These are phyloP conservation scores for Solanum lycopersicoides DNA, from an alignment of 257 asterid genomes.

Conservation along the genomic window DNA sequence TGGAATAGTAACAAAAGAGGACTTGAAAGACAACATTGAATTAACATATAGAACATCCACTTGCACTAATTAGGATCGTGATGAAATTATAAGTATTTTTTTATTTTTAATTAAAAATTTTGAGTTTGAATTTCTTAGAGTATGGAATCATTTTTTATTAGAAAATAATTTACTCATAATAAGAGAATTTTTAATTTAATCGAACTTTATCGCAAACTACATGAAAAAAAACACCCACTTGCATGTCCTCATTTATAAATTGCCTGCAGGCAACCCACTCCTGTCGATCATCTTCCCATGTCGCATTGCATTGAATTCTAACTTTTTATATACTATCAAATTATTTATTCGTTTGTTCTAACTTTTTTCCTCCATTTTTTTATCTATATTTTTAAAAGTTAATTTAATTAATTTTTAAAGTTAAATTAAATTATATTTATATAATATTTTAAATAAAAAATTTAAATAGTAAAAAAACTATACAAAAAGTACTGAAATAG, in stretches of 20 bases:
- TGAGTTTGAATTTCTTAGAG: accelerated
- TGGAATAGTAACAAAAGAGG: not conserved
- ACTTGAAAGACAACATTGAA: not conserved
- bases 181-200: too few relatives aligned
- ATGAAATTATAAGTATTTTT: too few relatives aligned
- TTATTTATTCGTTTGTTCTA: not conserved
- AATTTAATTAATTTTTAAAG: too few relatives aligned
- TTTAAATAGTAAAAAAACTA: accelerated
- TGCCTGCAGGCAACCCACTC: not conserved
- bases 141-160: accelerated
- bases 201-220: accelerated
- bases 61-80: not conserved
- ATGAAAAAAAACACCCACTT: too few relatives aligned
- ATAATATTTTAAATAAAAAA: too few relatives aligned
- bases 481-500: too few relatives aligned
- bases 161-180: accelerated
- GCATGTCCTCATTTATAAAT: not conserved
- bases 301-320: not conserved
- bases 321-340: not conserved
- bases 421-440: too few relatives aligned
- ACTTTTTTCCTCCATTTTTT: too few relatives aligned
- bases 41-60: not conserved
- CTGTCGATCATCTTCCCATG: not conserved
- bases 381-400: too few relatives aligned
- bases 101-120: accelerated